Base-by-base conservation (phyloP, 345 rosid species). In the Linum lewisii region DNA sequence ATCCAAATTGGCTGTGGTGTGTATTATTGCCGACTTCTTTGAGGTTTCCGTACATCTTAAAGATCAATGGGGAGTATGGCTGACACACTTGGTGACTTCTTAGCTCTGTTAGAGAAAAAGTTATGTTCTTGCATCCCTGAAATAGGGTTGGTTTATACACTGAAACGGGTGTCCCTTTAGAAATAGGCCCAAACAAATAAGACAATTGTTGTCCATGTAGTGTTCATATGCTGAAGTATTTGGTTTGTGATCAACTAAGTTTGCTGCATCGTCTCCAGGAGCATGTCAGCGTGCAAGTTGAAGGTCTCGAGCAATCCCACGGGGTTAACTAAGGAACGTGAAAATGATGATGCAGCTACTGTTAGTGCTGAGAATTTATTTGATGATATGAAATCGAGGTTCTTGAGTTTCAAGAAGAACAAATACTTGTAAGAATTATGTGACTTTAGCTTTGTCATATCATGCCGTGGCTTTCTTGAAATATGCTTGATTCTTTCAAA, bases 351-450 rank as follows among this genome's bases (percentile, higher is more conserved):
- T 22, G 63, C 58, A 34, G 75, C 69, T 58, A 77, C 67, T 68
- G 72, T 72, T 60, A 68, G 51, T 49, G 80, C 62, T 26, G 7
- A 60, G 47, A 74, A 73, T 72, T 54, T 78, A 51, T 81, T 77
- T 64, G 79, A 75, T 61, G 81, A 78, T 63, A 75, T 92, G 84
- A 82, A 82, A 74, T 79, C 75, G 20, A 81, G 83, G 36, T 88
- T 92, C 75, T 68, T 84, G 57, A 66, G 70, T 47, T 92, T 92
- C 67, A 88, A 84, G 69, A 80, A 72, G 83, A 70, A 78, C 49
- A 87, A 73, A 57, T 92, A 82, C 78, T 70, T 86, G 95, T 88
- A 75, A 75, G 86, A 64, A 66, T 42, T 42, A 42, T 42, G 15
- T 16, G 13, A 42, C 14, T 42, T 42, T 16, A 42, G 18, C 47